Base-by-base conservation (phyloP, 2,329 filamentous ascomycete genomes). In the Fusarium cyanostomum region DNA sequence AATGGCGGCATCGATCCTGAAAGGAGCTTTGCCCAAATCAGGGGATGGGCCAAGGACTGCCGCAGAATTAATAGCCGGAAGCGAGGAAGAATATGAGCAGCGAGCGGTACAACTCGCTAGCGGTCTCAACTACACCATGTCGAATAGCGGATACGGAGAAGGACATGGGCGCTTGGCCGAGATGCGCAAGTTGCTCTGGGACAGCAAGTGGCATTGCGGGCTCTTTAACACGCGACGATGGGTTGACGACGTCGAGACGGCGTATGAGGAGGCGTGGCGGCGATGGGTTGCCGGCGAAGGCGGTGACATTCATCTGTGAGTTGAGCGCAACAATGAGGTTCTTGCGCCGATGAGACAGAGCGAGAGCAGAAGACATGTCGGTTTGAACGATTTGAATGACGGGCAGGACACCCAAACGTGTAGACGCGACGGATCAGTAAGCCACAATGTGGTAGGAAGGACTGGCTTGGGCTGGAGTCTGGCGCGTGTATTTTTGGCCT, bases 1-100 rank as follows among this genome's bases (percentile, higher is more conserved):
- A 51, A 99, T 99, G 91, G 95, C 94, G 7, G 94, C 95, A 7
- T 97, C 92, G 10, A 98, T 99, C 54, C 83, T 99, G 27, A 91
- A 88, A 64, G 95, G 95, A 13, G 95, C 95, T 0, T 79, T 99
- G 4, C 95, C 95, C 0, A 89, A 88, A 66, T 83, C 81, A 0
- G 78, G 81, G 2, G 86, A 87, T n/a, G 93, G 94, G 4, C 78
- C 80, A 7, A 81, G 80, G 55, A 91, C 90, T 1, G 89, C 89
- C 0, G 75, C 78, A 15, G 92, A 97, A 56, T 82, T 99, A 27
- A 92, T 97, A 54, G 92, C 91, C 0, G 78, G 76, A 5, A 88
- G 86, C 52, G 95, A 99, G 67, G 85, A 88, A 34, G 88, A 95
- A 52, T 99, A 99, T 71, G 94, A 98, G 77, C 84, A 87, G 45